Evolutionary conservation across 345 rosid species (phyloP).

Genomic region (Firmiana major): DNA sequence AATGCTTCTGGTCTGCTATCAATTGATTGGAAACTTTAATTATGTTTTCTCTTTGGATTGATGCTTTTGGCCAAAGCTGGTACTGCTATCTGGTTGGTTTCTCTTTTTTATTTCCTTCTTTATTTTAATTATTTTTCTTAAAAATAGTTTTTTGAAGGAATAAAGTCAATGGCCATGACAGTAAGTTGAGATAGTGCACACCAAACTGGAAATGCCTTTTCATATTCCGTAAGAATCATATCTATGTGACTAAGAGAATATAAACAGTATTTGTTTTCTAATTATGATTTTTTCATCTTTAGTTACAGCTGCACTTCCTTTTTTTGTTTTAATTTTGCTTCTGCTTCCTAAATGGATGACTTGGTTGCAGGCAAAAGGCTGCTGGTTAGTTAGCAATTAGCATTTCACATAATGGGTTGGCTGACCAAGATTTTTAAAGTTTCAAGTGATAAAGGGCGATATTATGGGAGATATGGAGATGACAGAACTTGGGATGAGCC

Average conservation of each 20-base stretch:
- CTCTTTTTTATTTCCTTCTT: neutral
- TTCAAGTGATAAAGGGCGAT: constrained; percentile 50
- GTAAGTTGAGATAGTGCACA: neutral
- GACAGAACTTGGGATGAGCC: constrained; percentile 49
- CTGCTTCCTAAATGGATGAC: constrained; percentile 13
- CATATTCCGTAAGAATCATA: neutral
- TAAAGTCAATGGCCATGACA: neutral
- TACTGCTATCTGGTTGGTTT: neutral
- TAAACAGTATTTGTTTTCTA: neutral
- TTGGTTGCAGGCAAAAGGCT: constrained; percentile 37
- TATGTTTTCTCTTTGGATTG: constrained; percentile 3
- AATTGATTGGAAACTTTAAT: constrained; percentile 1
- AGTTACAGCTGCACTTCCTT: neutral
- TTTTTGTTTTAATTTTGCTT: constrained; percentile 15
- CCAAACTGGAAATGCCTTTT: neutral
- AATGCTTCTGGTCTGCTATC: constrained; percentile 1
- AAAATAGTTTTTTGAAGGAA: neutral
- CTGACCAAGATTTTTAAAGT: constrained; percentile 70
- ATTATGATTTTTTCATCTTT: neutral
- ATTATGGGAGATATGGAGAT: constrained; percentile 47
- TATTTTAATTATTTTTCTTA: neutral
- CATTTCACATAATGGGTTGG: constrained; percentile 69
- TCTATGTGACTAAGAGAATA: neutral
- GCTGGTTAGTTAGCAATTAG: constrained; percentile 15
- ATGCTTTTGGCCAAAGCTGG: neutral